Percentiles rank a stretch among this genome's conserved stretches.
Conservation (phyloP, 805 yeast species). For the Komagataella mondaviorum region DNA sequence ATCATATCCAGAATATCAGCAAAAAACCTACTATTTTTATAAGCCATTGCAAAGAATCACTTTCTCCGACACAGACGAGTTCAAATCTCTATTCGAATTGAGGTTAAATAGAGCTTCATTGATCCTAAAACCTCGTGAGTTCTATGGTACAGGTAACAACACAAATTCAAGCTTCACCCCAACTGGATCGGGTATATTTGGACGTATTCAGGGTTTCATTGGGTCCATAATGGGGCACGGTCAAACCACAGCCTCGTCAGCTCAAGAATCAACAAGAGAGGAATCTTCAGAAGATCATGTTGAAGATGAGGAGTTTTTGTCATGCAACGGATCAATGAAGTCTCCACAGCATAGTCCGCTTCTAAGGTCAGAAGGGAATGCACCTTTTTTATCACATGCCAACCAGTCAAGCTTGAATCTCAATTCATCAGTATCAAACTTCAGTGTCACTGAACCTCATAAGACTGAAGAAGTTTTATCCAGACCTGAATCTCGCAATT, state of each 20-base stretch:
- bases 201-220: slow-evolving; percentile 1
- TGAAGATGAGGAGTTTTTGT: background rate
- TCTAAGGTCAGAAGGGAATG: background rate
- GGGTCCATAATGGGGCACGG: slow-evolving; percentile 3
- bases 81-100: slow-evolving; percentile 31
- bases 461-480: background rate
- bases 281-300: background rate
- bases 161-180: slow-evolving; percentile 1
- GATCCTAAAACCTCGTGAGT: slow-evolving; percentile 46
- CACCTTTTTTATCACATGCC: background rate
- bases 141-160: slow-evolving; percentile 1
- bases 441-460: slow-evolving; percentile 1
- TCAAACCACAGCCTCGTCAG: slow-evolving; percentile 3
- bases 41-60: slow-evolving; percentile 47
- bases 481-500: background rate
- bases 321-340: background rate
- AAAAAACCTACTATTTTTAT: slow-evolving; percentile 33
- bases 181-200: slow-evolving; percentile 1
- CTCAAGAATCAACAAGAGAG: background rate
- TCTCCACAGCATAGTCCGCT: background rate
- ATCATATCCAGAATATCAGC: slow-evolving; percentile 32
- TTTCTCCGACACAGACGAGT: slow-evolving; percentile 51
- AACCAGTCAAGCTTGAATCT: slow-evolving; percentile 1
- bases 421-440: slow-evolving; percentile 4
- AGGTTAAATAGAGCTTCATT: slow-evolving; percentile 58